phyloP scores from a whole-genome alignment of 139 green algal species.

The Chlamydomonas incerta region DNA sequence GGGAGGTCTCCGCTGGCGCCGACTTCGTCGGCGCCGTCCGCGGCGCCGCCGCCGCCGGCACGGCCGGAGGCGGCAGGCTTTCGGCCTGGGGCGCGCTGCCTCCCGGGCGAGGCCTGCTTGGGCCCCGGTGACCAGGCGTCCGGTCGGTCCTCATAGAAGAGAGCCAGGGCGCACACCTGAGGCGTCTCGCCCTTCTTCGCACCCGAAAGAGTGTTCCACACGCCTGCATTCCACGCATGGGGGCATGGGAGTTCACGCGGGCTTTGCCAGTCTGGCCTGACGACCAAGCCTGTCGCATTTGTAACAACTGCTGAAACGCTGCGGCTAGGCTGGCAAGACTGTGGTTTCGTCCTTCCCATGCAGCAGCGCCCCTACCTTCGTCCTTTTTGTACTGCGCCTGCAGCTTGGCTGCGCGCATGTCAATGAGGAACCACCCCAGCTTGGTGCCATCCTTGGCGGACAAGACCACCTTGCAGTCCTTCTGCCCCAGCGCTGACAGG shows the following conservation, averaged over 20 bases:
- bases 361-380: conserved; percentile 46
- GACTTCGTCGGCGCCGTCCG: no score
- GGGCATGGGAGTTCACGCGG: no score
- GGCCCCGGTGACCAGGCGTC: neutral
- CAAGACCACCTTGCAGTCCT: conserved; percentile 54
- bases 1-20: no score
- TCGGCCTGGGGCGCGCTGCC: neutral
- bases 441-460: conserved; percentile 50
- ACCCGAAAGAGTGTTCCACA: conserved; percentile 51
- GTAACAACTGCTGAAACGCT: no score
- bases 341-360: neutral
- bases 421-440: conserved; percentile 69
- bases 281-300: no score
- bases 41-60: no score
- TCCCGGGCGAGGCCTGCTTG: neutral
- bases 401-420: conserved; percentile 65
- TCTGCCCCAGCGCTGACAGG: conserved; percentile 39
- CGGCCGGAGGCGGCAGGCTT: neutral
- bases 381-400: conserved; percentile 59
- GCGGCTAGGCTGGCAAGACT: neutral
- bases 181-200: conserved; percentile 44
- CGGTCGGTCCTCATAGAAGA: conserved; percentile 49
- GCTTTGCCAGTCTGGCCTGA: no score
- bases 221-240: conserved; percentile 44
- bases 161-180: conserved; percentile 38